phyloP scores from a whole-genome alignment of 1,284 basidiomycete genomes.

The Lentinula novae-zelandiae region DNA sequence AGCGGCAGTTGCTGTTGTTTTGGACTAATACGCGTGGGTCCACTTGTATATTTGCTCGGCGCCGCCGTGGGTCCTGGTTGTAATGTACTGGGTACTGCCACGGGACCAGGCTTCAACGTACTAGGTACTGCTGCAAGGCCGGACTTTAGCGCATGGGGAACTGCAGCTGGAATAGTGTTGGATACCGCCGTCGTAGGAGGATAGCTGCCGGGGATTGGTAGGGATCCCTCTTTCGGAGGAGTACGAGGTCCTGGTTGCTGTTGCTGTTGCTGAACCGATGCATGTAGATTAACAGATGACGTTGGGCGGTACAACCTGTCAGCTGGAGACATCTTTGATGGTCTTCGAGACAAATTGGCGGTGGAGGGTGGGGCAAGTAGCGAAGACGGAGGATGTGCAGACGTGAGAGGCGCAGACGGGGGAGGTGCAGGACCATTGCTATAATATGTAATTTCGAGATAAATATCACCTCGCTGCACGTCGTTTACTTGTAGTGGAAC shows the following conservation, averaged over 20 bases:
- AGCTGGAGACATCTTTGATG: conserved; percentile 24
- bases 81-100: neutral
- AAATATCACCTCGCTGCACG: conserved; percentile 62
- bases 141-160: conserved; percentile 6
- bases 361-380: conserved; percentile 8
- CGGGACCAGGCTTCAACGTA: conserved; percentile 2
- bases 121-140: conserved; percentile 5
- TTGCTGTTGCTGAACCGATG: neutral
- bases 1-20: conserved; percentile 5
- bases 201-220: conserved; percentile 1
- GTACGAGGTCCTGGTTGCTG: neutral
- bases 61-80: conserved; percentile 9
- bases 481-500: conserved; percentile 53
- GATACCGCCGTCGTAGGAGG: neutral
- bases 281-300: conserved; percentile 8
- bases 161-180: neutral
- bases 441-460: conserved; percentile 77
- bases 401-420: conserved; percentile 21
- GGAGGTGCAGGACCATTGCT: conserved; percentile 53
- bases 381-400: conserved; percentile 38
- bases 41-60: neutral
- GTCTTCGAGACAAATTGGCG: conserved; percentile 18
- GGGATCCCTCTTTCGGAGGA: conserved; percentile 6
- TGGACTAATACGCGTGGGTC: conserved; percentile 14
- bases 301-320: conserved; percentile 24